Conservation (phyloP, 176 grass and related monocot genomes). For the Chrysopogon serrulatus region DNA sequence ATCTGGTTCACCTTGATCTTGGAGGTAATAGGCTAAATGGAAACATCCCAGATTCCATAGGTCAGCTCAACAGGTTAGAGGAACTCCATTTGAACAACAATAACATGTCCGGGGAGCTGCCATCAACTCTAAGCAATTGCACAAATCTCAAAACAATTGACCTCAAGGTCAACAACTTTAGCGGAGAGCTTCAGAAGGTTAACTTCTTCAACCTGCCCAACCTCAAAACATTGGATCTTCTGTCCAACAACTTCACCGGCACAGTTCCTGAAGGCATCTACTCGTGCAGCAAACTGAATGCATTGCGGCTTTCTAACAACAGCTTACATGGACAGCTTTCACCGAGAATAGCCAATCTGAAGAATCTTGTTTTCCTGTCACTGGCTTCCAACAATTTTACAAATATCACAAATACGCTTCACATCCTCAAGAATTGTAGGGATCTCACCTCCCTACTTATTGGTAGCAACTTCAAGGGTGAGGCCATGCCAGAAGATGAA, state of each 20-base stretch:
- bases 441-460: conserved; percentile 30
- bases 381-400: not conserved
- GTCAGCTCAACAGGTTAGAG: conserved; percentile 26
- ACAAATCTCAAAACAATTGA: conserved; percentile 1
- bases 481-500: conserved; percentile 27
- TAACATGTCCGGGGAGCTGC: conserved; percentile 27
- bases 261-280: conserved; percentile 46
- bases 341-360: conserved; percentile 11
- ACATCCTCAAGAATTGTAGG: conserved; percentile 15
- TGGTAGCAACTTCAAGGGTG: conserved; percentile 8
- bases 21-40: conserved; percentile 14
- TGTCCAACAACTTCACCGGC: conserved; percentile 25
- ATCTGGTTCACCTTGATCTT: conserved; percentile 31
- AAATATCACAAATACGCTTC: conserved; percentile 33
- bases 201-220: conserved; percentile 27
- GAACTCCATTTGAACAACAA: conserved; percentile 17
- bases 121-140: conserved; percentile 31
- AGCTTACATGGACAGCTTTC: conserved; percentile 23
- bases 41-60: conserved; percentile 24
- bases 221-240: conserved; percentile 24
- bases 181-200: conserved; percentile 16
- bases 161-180: conserved; percentile 27
- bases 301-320: conserved; percentile 16
- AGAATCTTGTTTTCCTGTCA: conserved; percentile 33
- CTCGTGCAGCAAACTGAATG: conserved; percentile 25